Evolutionary conservation across 2,329 filamentous ascomycete genomes (phyloP).

Genomic region (Trichoderma oligosporum): DNA sequence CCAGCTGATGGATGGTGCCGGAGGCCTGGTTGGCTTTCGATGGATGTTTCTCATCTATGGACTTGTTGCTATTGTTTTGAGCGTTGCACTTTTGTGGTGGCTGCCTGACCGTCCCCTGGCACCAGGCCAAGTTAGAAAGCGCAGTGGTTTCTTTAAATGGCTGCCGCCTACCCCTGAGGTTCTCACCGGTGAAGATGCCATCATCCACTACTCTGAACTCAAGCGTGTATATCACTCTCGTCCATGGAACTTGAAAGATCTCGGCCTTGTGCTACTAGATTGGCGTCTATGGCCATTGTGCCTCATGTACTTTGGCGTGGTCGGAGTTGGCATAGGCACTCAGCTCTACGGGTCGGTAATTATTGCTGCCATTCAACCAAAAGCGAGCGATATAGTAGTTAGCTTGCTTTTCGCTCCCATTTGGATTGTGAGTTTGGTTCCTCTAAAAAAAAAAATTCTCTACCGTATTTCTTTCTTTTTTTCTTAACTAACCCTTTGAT

Average conservation of each 20-base stretch:
- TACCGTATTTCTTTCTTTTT: neutral
- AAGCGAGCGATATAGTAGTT: conserved; percentile 68
- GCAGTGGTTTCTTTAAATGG: conserved; percentile 55
- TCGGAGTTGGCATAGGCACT: conserved; percentile 86
- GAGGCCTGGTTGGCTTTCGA: conserved; percentile 75
- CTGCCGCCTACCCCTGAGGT: conserved; percentile 67
- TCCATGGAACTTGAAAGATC: conserved; percentile 68
- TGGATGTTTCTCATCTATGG: conserved; percentile 95
- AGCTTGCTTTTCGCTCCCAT: conserved; percentile 86
- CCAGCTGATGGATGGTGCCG: conserved; percentile 79
- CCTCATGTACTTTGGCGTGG: conserved; percentile 92
- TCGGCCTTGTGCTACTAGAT: conserved; percentile 68
- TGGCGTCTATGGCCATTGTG: conserved; percentile 85
- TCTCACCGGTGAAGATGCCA: conserved; percentile 70
- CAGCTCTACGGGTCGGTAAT: conserved; percentile 87
- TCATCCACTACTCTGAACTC: conserved; percentile 79
- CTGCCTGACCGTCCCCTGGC: conserved; percentile 76
- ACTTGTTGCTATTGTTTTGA: conserved; percentile 67
- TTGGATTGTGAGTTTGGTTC: conserved; percentile 78
- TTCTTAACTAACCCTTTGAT: neutral
- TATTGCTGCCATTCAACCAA: conserved; percentile 71
- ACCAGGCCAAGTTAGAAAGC: conserved; percentile 59
- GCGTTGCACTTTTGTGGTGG: conserved; percentile 79
- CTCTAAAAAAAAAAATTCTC: too few species aligned
- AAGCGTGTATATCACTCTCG: conserved; percentile 73